phyloP scores from a whole-genome alignment of 169 alveolate genomes.

The Eimeria maxima region DNA sequence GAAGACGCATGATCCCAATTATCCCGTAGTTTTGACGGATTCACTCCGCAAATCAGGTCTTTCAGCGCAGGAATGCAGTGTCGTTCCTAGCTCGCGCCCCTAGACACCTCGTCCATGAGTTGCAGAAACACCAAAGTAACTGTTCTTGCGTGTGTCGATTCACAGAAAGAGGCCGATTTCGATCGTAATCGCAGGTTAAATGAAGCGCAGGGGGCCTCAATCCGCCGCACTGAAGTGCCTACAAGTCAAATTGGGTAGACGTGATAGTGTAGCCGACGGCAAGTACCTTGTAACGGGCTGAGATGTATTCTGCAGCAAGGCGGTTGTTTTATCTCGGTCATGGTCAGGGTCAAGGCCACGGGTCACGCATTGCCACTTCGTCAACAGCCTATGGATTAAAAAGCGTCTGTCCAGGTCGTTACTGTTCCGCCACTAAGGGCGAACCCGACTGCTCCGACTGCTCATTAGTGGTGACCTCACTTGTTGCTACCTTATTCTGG shows the following conservation, averaged over 20 bases:
- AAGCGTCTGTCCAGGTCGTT: neutral
- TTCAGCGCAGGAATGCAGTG: neutral
- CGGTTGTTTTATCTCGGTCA: neutral
- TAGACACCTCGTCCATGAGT: neutral
- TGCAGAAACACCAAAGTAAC: neutral
- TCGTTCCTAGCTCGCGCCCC: neutral
- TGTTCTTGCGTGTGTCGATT: neutral
- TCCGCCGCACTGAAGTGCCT: neutral
- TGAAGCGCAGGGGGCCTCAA: neutral
- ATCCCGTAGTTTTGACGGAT: neutral
- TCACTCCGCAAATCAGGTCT: neutral
- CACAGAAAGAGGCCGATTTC: neutral
- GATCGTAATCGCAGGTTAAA: neutral
- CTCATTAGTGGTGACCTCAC: neutral
- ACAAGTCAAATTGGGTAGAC: neutral
- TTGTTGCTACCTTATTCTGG: neutral
- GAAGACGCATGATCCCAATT: neutral
- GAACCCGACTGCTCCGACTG: neutral
- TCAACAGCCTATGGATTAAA: neutral
- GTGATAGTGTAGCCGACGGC: neutral
- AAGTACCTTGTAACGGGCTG: neutral
- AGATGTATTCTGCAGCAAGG: neutral
- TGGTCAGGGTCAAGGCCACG: neutral
- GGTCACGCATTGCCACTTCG: neutral
- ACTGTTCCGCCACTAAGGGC: neutral